Conservation (phyloP, 164 flowering plant species). For the Nymphaea thermarum region DNA sequence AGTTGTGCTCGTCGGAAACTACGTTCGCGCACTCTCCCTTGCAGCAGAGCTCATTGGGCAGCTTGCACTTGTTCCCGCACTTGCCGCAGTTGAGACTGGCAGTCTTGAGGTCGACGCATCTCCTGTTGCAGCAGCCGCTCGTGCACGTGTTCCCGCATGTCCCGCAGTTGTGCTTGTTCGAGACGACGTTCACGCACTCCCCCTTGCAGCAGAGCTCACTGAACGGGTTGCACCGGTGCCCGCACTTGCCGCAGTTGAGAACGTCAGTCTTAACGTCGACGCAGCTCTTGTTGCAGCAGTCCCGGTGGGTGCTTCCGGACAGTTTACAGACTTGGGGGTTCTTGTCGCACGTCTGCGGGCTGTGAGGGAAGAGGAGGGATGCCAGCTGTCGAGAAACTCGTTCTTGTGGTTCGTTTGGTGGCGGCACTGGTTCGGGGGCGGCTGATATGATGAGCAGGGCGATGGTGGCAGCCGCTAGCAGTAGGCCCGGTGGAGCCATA, state of each 20-base stretch:
- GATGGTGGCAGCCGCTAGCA: no score
- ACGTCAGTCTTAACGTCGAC: slow-evolving; percentile 13
- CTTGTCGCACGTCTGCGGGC: no score
- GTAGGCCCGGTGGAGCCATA: no score
- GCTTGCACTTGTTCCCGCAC: slow-evolving; percentile 23
- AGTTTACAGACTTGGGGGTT: no score
- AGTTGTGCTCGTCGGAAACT: slow-evolving; percentile 11
- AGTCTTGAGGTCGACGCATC: neutral
- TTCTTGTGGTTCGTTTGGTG: no score
- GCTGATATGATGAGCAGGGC: no score
- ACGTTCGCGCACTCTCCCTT: slow-evolving; percentile 21
- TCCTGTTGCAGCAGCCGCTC: no score
- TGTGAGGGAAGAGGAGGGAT: no score
- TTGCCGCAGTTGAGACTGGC: slow-evolving; percentile 19
- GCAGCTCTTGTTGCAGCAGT: slow-evolving; percentile 23
- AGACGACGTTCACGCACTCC: slow-evolving; percentile 16
- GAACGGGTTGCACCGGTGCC: slow-evolving; percentile 15
- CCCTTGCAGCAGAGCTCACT: slow-evolving; percentile 4
- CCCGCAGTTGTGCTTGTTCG: slow-evolving; percentile 18
- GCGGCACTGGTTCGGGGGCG: no score
- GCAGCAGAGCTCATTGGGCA: slow-evolving; percentile 16
- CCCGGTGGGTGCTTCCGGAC: no score
- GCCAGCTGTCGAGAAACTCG: no score
- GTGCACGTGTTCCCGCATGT: slow-evolving; percentile 7
- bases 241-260: slow-evolving; percentile 23